Evolutionary conservation across 805 yeast genomes (phyloP), one percentile per base, ranked within the genome.

Genomic region (Yamadazyma paraphyllophila): DNA sequence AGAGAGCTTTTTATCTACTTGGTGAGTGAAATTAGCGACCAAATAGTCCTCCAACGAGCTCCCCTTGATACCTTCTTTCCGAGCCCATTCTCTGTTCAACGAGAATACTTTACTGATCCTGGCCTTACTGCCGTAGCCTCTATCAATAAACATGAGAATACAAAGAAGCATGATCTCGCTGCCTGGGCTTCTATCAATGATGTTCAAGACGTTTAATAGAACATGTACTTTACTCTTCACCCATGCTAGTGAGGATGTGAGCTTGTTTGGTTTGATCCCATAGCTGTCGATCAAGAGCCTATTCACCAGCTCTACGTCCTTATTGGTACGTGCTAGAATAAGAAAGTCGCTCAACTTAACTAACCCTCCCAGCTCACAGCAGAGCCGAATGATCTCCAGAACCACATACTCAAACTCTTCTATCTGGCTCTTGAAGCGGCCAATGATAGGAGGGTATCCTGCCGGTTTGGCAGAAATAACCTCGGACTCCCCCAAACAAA

Each of bases 161-260:
- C 64, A 55, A 40, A 71, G 41, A 14, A 69, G 51, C 7, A 65
- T 59, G 44, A 71, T 59, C 33, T 65, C 70, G 16, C 66, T 49
- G 8, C 68, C 67, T 3, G 62, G 44, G 11, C 62, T 65, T n/a
- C 59, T 57, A 9, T 58, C 57, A 2, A 75, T 27, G 0, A 82
- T 62, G 49, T 71, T 74, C 47, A 82, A 54, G 24, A 81, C 62
- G 46, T 81, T 80, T 11, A 83, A 51, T 1, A 83, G 54, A 37
- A 74, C 61, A 25, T 74, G 68, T 0, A 74, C 60, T 38, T 68
- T 66, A 15, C 70, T 71, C 54, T 53, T 70, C 9, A 74, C 53
- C 88, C 88, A 83, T 9, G 69, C 60, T 5, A 82, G 79, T 3
- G 73, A 65, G 12, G 76, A 62, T 1, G 75, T 66, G 17, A 80